phyloP scores from a whole-genome alignment of 2,329 filamentous ascomycete genomes.

The Neoscytalidium dimidiatum region DNA sequence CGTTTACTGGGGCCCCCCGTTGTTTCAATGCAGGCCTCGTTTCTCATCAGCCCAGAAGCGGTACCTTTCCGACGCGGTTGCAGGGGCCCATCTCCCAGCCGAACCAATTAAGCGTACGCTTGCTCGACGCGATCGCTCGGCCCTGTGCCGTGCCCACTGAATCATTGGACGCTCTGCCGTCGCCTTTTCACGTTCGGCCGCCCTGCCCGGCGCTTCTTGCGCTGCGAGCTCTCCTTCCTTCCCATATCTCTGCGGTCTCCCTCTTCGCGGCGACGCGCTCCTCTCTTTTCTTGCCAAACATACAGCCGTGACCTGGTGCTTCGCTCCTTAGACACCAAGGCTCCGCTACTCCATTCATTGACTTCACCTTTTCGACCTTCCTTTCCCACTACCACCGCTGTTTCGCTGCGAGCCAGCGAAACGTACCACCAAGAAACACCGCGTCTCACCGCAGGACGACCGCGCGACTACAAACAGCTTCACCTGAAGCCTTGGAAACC shows the following conservation, averaged over 20 bases:
- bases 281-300: background rate
- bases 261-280: constrained; percentile 9
- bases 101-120: background rate
- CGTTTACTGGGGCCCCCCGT: constrained; percentile 12
- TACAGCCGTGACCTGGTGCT: constrained; percentile 27
- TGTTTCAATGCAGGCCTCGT: constrained; percentile 8
- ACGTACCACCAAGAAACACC: constrained; percentile 13
- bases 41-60: constrained; percentile 7
- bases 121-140: background rate
- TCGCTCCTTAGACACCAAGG: constrained; percentile 41
- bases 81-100: background rate
- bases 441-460: constrained; percentile 16
- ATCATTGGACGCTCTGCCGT: constrained; percentile 14
- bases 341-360: constrained; percentile 35
- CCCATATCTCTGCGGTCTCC: constrained; percentile 27
- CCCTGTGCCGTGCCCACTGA: constrained; percentile 9
- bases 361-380: constrained; percentile 7
- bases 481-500: background rate
- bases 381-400: constrained; percentile 21
- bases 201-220: constrained; percentile 13
- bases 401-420: constrained; percentile 33
- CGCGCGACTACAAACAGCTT: constrained; percentile 2
- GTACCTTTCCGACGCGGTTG: background rate
- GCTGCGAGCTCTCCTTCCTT: constrained; percentile 20
- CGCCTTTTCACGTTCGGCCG: constrained; percentile 10